Base-by-base conservation (phyloP, 2,329 filamentous ascomycete genomes). In the Microdochium bolleyi region DNA sequence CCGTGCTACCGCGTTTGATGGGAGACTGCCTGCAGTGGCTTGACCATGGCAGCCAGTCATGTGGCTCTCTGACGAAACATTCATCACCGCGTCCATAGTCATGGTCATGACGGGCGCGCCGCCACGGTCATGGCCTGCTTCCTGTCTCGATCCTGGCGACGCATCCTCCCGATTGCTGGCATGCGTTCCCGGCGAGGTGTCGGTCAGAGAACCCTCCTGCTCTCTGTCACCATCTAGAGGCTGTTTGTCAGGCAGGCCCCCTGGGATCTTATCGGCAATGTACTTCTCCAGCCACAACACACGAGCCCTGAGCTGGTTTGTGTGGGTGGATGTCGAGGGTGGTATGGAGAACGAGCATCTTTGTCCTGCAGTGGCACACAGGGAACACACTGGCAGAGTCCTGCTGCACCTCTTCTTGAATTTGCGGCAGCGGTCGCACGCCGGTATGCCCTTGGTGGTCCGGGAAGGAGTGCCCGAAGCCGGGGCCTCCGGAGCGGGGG, bases 331-430 rank as follows among this genome's bases (percentile, higher is more conserved):
- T n/a, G 62, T 61, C 11, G 62, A 57, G 3, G 61, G 59, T 37
- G 62, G 62, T 10, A 62, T 64, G 11, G 60, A 67, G 52, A 62
- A 69, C 50, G 64, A 72, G 58, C 73, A 75, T 32, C 64, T 64
- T 46, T 70, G 64, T 19, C 69, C 71, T 10, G 71, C 68, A 27
- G 61, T 65, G 49, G 65, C 64, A 56, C 72, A 74, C 1, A 72
- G 63, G 3, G 66, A 63, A 58, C 73, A 75, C 14, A 63, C 62
- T 24, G 67, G 72, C 55, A 68, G 67, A 1, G 70, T 72, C 37
- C 70, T 65, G 48, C 68, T 73, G 57, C 73, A 75, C 53, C 70
- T 73, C 64, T 75, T 75, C 61, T 75, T 75, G 59, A 73, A 71
- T 56, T 62, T 67, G 48, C 72, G 70, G 57, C 72, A 75, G 37